Percentiles rank a stretch among this genome's conserved stretches.
These are phyloP conservation scores for Fraxinus nigra DNA, from an alignment of 305 asterid genomes.

Conservation along the genomic window DNA sequence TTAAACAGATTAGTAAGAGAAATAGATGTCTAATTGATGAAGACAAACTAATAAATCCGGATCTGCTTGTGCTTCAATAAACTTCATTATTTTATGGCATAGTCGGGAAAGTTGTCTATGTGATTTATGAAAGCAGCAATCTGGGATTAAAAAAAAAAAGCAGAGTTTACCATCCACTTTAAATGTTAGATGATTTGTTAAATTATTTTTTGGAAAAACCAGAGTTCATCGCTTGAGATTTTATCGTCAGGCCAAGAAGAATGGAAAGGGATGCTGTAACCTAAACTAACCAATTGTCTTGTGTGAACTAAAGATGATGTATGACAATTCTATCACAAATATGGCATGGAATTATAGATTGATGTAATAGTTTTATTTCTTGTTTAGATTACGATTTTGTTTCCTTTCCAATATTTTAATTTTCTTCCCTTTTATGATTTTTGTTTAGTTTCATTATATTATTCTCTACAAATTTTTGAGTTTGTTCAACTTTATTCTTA, in stretches of 20 bases:
- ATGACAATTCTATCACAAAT: too few species aligned
- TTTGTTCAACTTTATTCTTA: too few species aligned
- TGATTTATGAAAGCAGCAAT: not conserved
- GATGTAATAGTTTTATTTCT: too few species aligned
- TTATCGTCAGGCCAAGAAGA: not conserved
- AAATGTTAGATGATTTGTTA: not conserved
- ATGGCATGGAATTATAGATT: too few species aligned
- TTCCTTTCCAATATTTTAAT: too few species aligned
- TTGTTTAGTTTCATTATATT: too few species aligned
- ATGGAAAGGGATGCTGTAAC: not conserved
- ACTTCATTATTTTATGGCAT: not conserved
- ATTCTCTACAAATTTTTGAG: too few species aligned
- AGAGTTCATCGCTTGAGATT: not conserved
- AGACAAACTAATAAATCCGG: not conserved
- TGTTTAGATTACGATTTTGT: too few species aligned
- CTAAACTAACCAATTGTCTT: not conserved
- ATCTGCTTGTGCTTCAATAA: not conserved
- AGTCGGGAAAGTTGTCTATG: not conserved
- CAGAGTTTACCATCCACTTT: not conserved
- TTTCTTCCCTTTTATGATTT: too few species aligned
- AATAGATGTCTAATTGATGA: not conserved
- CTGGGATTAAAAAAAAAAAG: not conserved
- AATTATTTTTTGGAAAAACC: not conserved
- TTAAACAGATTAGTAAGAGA: not conserved
- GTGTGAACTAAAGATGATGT: not conserved